Evolutionary conservation across 2,329 filamentous ascomycete species (phyloP), one percentile per base, ranked within the genome.

Genomic region (Aspergillus thermomutatus): DNA sequence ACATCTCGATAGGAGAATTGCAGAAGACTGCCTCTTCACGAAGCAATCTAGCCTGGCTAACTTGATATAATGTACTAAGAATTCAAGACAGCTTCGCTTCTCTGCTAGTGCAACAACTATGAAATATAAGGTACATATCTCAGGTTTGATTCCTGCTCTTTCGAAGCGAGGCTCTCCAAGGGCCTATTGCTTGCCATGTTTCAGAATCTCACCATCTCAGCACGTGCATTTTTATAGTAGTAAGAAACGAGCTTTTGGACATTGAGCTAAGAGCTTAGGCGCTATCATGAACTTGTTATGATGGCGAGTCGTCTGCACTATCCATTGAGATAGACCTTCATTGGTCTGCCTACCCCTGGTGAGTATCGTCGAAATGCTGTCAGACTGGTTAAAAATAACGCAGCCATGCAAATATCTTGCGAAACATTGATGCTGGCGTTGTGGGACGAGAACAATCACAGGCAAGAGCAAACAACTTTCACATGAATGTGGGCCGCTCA

Each of bases 401-500:
- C 31, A 37, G 14, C 14, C 31, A 6, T 17, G 31, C 31, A 37
- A 37, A 37, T 37, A 17, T 37, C 14, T 37, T 17, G 31, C 31
- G 5, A 37, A 37, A 37, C 7, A 5, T 17, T 37, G 31, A 37
- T 37, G 31, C 14, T 1, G 31, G 14, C 14, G 5, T 37, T 6
- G 14, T 37, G 5, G 31, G 31, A 37, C 31, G 31, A 37, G 31
- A 3, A 37, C 31, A 37, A 37, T 37, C 31, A 37, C 31, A 37
- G 14, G 31, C 14, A 37, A 37, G 31, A 37, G 31, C 31, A 37
- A 17, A 37, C 31, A 37, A 45, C 41, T 45, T 45, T 45, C 41
- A 53, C 48, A 41, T 55, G 31, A 51, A 31, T 45, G 45, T 25
- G 53, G 47, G 57, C 52, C 59, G 57, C 41, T 23, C 57, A 49